Evolutionary conservation across 176 grass and related monocot species (phyloP), one percentile per base, ranked within the genome.

Genomic region (Triticum timopheevii): DNA sequence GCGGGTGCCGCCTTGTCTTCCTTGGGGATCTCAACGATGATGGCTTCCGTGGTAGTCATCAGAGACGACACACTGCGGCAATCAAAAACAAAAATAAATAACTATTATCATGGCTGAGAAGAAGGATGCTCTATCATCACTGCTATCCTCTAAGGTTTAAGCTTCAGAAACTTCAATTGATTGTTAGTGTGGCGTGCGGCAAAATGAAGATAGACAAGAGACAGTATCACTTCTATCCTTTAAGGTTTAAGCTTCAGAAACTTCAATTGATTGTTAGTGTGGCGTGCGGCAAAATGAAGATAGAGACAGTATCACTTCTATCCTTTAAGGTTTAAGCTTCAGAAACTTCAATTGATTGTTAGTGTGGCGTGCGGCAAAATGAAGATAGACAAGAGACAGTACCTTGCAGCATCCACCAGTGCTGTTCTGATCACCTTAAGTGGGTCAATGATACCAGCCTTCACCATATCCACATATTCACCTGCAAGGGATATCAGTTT

Each of bases 381-480:
- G 5, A 0, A 74, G 36, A 28, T 4, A 62, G 39, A 28, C 8
- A 74, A 61, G 24, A 33, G 66, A 38, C 33, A 42, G 64, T 83
- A 92, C 93, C 93, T 97, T 28, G 85, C 87, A 72, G 91, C 91
- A 85, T 97, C 95, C 62, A 95, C 61, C 13, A 97, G 72, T 7
- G 93, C 93, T 83, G 91, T 95, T 91, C 91, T 90, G 44, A 97
- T 90, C 58, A 97, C 95, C 77, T 97, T 93, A 33, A 97, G 80
- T 17, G 95, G 95, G 89, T 97, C 95, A 4, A 95, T 81, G 49
- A 93, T 97, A 83, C 93, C 91, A 80, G 91, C 74, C 73, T 97
- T 88, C 38, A 97, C 91, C 95, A 95, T 95, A 83, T 97, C 95
- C 31, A 93, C 82, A 65, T 95, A 97, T 79, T 97, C 93, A 69